A percentile compares a stretch with the other conserved stretches of the same genome.
phyloP scores from a whole-genome alignment of 352 stramenopile species.

The Globisporangium orthogonon region DNA sequence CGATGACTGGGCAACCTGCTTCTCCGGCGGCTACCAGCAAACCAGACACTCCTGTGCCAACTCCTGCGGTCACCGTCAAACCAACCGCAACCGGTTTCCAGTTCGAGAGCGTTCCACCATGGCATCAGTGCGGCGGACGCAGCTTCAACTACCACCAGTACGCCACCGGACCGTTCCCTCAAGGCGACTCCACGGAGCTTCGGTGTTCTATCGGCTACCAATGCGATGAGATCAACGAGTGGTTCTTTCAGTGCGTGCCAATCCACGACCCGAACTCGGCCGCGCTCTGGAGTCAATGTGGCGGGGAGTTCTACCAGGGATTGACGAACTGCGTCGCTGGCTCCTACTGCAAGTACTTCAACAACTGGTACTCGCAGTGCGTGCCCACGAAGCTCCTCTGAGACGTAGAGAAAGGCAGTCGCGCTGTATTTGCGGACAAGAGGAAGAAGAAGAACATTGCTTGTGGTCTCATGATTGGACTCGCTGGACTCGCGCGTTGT shows the following conservation, averaged over 20 bases:
- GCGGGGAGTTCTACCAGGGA: slow-evolving; percentile 12
- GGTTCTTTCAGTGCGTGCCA: slow-evolving; percentile 29
- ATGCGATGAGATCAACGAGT: slow-evolving; percentile 26
- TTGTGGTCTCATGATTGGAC: too few species aligned
- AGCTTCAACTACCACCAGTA: slow-evolving; percentile 27
- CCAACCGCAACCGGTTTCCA: not conserved
- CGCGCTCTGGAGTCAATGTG: slow-evolving; percentile 23
- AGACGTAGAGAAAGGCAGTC: too few species aligned
- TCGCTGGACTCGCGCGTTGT: too few species aligned
- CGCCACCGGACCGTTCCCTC: slow-evolving; percentile 5
- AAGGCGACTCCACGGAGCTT: slow-evolving; percentile 14
- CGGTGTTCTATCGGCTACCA: slow-evolving; percentile 18
- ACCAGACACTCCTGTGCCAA: not conserved
- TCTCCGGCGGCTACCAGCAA: not conserved
- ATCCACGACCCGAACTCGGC: slow-evolving; percentile 10
- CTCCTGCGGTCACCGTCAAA: not conserved
- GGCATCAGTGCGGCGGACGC: slow-evolving; percentile 25
- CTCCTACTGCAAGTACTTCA: slow-evolving; percentile 20
- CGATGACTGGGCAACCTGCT: not conserved
- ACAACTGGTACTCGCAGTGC: slow-evolving; percentile 47
- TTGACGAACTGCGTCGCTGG: slow-evolving; percentile 15
- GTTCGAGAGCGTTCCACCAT: slow-evolving; percentile 10
- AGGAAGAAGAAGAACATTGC: too few species aligned
- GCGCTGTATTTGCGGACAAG: too few species aligned
- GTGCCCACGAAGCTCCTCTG: slow-evolving; percentile 12